phyloP scores from a whole-genome alignment of 768 basidiomycete genomes.

The Auriscalpium orientale region DNA sequence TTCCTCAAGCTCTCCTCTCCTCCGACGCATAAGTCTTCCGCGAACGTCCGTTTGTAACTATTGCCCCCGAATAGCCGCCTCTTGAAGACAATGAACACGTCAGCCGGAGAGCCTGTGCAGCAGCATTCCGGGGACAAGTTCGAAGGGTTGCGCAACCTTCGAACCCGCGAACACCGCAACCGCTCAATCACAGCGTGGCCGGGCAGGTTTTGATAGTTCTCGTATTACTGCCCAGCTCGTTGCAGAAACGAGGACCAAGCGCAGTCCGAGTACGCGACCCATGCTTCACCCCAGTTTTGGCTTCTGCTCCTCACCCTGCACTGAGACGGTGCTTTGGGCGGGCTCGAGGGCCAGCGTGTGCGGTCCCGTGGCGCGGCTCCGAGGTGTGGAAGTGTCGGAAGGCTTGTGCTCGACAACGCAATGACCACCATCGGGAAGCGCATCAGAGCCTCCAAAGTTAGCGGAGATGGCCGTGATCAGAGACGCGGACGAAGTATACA shows the following conservation, averaged over 20 bases:
- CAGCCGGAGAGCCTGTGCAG: neutral
- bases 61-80: slow-evolving; percentile 52
- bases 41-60: slow-evolving; percentile 68
- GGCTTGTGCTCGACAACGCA: neutral
- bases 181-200: slow-evolving; percentile 65
- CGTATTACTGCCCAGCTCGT: slow-evolving; percentile 43
- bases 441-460: neutral
- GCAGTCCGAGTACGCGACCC: slow-evolving; percentile 8
- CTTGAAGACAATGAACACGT: slow-evolving; percentile 29
- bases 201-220: slow-evolving; percentile 64
- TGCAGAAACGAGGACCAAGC: slow-evolving; percentile 27
- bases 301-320: neutral
- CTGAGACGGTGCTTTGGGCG: neutral
- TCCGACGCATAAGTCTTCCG: slow-evolving; percentile 41
- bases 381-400: neutral
- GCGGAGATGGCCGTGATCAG: too few species aligned
- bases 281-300: neutral
- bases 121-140: slow-evolving; percentile 1
- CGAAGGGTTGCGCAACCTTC: slow-evolving; percentile 43
- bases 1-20: slow-evolving; percentile 43
- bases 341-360: neutral
- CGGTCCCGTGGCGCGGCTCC: neutral
- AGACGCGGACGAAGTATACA: too few species aligned
- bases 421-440: neutral
- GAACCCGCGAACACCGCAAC: slow-evolving; percentile 83